Evolutionary conservation across 2,329 filamentous ascomycete genomes (phyloP).

Genomic region (Blastomyces parvus): DNA sequence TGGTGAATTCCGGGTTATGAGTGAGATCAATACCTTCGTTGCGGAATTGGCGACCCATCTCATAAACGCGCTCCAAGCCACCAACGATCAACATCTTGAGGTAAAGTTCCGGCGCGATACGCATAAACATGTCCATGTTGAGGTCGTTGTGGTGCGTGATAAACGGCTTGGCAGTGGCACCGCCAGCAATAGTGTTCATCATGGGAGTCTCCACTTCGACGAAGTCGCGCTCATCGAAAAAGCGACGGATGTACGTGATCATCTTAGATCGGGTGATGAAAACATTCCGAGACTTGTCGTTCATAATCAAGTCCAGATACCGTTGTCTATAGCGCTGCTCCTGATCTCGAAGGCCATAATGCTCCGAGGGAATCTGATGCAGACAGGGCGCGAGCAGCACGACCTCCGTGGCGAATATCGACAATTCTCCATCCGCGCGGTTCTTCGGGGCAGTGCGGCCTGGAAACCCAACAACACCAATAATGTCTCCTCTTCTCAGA

Average conservation of each 20-base stretch:
- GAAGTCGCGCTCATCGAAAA: conserved; percentile 81
- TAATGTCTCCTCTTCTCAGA: conserved; percentile 82
- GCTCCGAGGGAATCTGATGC: conserved; percentile 73
- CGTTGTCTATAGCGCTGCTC: conserved; percentile 89
- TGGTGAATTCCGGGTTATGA: conserved; percentile 98
- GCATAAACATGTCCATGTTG: conserved; percentile 89
- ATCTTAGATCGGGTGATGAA: conserved; percentile 82
- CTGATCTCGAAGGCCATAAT: conserved; percentile 91
- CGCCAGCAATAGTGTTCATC: conserved; percentile 92
- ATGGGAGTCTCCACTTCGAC: conserved; percentile 94
- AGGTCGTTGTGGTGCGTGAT: conserved; percentile 93
- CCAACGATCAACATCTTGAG: conserved; percentile 95
- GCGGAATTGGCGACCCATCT: conserved; percentile 89
- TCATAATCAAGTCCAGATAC: conserved; percentile 95
- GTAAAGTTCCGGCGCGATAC: conserved; percentile 89
- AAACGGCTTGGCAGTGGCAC: conserved; percentile 92
- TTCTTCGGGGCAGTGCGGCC: conserved; percentile 83
- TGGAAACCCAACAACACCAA: conserved; percentile 76
- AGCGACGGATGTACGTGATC: conserved; percentile 76
- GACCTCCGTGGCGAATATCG: conserved; percentile 82
- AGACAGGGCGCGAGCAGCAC: conserved; percentile 81
- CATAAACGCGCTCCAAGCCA: conserved; percentile 88
- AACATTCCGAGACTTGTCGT: conserved; percentile 72
- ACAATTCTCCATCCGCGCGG: conserved; percentile 80
- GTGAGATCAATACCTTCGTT: conserved; percentile 89